Base-by-base conservation (phyloP, 306 rosid genomes). In the Luffa acutangula region DNA sequence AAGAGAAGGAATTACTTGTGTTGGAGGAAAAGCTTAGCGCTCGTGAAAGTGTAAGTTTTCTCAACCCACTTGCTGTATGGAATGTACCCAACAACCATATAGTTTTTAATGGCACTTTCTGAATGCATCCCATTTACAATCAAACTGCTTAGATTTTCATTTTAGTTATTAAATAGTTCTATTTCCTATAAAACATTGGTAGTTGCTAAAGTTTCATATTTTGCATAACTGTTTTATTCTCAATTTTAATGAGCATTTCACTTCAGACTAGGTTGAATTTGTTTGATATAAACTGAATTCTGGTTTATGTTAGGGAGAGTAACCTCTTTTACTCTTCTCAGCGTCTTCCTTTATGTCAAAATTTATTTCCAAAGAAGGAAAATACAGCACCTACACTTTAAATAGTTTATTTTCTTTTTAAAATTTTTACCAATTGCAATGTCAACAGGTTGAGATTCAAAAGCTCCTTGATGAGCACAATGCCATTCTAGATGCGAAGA, bases 401-500 rank as follows among this genome's bases (percentile, higher is more conserved):
- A 37, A 3, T 43, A 12, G 37, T 74, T 25, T 3, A n/a, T 17
- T n/a, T 72, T 59, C 11, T 20, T 71, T 17, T 36, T 42, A 33
- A 33, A 33, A 33, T 14, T 54, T 52, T 45, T 3, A 15, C 14
- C 34, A 13, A 71, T 10, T 84, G 80, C 66, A 52, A 70, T 17
- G 34, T 14, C 59, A 78, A 64, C 87, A 95, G 99, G 89, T 81
- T 88, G 97, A 89, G 91, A 83, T 95, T 81, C 97, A 93, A 84
- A 89, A 90, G 86, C 92, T 89, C 79, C 88, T 87, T 36, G 97
- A 95, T 58, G 97, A 95, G 62, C 97, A 95, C 85, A 87, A 79
- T 42, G 89, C 88, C 49, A 71, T 74, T 73, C 89, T 95, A 81
- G 91, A 88, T 77, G 86, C 79, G 41, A 93, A 91, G 84, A 90